phyloP scores from a whole-genome alignment of 495 filamentous ascomycete genomes.

The Tricharina praecox region DNA sequence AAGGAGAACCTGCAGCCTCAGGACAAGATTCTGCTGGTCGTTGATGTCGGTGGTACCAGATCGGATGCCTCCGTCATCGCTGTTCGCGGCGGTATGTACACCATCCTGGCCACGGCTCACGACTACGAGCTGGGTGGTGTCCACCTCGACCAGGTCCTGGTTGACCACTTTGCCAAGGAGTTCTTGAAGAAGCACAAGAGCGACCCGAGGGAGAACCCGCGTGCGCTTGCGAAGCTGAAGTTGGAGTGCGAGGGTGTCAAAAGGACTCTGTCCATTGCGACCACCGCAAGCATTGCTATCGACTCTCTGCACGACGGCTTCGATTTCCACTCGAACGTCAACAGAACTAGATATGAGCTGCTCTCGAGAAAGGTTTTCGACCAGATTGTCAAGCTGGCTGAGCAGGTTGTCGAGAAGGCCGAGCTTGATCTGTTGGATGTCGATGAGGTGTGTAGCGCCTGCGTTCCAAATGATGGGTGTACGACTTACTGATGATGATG shows the following conservation, averaged over 20 bases:
- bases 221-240: slow-evolving; percentile 78
- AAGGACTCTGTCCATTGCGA: slow-evolving; percentile 73
- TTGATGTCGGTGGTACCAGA: slow-evolving; percentile 80
- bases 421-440: slow-evolving; percentile 82
- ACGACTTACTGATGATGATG: neutral
- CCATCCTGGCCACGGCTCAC: slow-evolving; percentile 78
- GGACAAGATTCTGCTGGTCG: slow-evolving; percentile 85
- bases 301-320: slow-evolving; percentile 74
- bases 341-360: slow-evolving; percentile 85
- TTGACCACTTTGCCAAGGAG: slow-evolving; percentile 95
- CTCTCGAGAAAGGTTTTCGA: slow-evolving; percentile 67
- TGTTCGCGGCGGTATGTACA: slow-evolving; percentile 89
- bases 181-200: slow-evolving; percentile 87
- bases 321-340: slow-evolving; percentile 81
- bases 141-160: slow-evolving; percentile 70
- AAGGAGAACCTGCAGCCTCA: slow-evolving; percentile 39
- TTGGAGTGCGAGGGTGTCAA: slow-evolving; percentile 77
- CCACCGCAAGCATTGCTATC: slow-evolving; percentile 74
- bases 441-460: slow-evolving; percentile 42
- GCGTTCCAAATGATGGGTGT: slow-evolving; percentile 5
- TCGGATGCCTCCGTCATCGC: slow-evolving; percentile 84
- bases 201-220: slow-evolving; percentile 66
- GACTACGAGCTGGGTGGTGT: slow-evolving; percentile 80
- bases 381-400: slow-evolving; percentile 68
- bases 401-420: slow-evolving; percentile 77